Evolutionary conservation across 1,284 basidiomycete genomes (phyloP), one percentile per base, ranked within the genome.

Genomic region (Ustilago bromivora): DNA sequence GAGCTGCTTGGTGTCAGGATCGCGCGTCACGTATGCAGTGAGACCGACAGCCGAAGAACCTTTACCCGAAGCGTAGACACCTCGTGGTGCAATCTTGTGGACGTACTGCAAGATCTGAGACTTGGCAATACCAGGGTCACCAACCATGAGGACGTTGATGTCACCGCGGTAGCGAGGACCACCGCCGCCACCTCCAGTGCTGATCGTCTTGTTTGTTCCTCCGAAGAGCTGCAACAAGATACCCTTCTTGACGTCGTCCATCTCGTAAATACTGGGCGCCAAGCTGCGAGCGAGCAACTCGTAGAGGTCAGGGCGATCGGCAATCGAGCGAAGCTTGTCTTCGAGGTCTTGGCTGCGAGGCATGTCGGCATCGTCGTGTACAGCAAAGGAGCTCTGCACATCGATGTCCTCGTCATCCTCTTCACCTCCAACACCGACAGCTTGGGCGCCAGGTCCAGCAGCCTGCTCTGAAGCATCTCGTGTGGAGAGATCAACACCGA

Each of bases 191-290:
- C 96, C 96, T 61, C 96, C 96, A 59, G 92, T 90, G 1, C 93
- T 91, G 77, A 99, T 94, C 78, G 90, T 94, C 89, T 99, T 99
- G 87, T 98, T 98, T 56, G 96, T 98, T 1, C 96, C 96, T 7
- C 96, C 97, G 87, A 99, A 98, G 32, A 99, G 88, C 87, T 98
- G 96, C 35, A 99, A 88, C 57, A 99, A 86, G 64, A 99, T 96
- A 0, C 97, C 96, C 88, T 98, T 98, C 88, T 99, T 99, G 72
- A 99, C 94, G 83, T 99, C 96, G 47, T 99, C 96, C 94, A 98
- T 93, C 86, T 95, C 94, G 92, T 94, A 98, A 80, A 99, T 96
- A 34, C 92, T 93, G 10, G 96, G 97, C 1, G 96, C 96, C 71
- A 99, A 90, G 2, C 92, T 94, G 36, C 92, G 89, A 13, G 96